Base-by-base conservation (phyloP, 1,139 yeast genomes). In the Yamadazyma dendronema region DNA sequence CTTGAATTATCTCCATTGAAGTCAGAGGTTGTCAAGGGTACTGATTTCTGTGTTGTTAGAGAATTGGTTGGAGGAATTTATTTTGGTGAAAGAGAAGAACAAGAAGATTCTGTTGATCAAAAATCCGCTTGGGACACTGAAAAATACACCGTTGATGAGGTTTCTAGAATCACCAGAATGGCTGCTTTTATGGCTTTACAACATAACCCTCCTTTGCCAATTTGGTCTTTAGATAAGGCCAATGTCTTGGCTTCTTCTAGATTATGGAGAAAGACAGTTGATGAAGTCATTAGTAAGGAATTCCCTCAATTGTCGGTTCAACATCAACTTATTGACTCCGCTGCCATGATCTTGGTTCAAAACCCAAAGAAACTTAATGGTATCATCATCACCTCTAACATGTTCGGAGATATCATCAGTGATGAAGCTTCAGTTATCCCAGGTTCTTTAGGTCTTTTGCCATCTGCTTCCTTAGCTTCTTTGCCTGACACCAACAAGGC, bases 351-450 rank as follows among this genome's bases (percentile, higher is more conserved):
- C 54, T 70, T 92, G 53, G 86, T 92, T 52, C 88, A 92, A 68
- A 79, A 77, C 47, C 98, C 98, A 53, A 84, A 89, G 34, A 81
- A 81, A 49, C 77, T 92, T 54, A 92, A 92, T 59, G 98, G 98
- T 62, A 76, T 92, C 35, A 79, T 92, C 39, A 80, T 92, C 57
- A 90, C 97, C 35, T 84, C 86, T 51, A 92, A 92, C 69, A 90
- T 92, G 96, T 92, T 92, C 65, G 98, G 98, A 54, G 98, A 92
- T 61, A 92, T 92, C 61, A 86, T 92, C 54, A 85, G 96, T 37
- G 98, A 92, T 62, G 97, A 92, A 70, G 97, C 97, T 22, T 84
- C 95, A 17, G 97, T 90, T 35, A 92, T 92, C 53, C 98, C 98
- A 30, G 98, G 98, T 26, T 90, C 97, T 15, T 73, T 92, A 45